Evolutionary conservation across 2,329 filamentous ascomycete genomes (phyloP).

Genomic region (Colletotrichum gloeosporioides): DNA sequence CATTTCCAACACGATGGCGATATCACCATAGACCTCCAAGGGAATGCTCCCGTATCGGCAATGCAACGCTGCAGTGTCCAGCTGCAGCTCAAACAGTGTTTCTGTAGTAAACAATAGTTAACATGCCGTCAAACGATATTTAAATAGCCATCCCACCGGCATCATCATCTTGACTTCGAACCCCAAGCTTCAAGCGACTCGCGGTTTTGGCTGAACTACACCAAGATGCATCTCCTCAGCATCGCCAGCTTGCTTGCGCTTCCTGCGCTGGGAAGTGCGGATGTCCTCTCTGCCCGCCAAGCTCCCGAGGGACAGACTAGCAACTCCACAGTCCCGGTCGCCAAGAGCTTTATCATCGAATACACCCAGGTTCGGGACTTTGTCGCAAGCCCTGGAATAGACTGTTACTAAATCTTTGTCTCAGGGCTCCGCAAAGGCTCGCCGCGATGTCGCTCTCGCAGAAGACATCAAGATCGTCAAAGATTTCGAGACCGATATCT

Average conservation of each 20-base stretch:
- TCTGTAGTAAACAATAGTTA: rapidly evolving
- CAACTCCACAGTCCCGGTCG: constrained; percentile 8
- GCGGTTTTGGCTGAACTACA: neutral
- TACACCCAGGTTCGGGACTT: neutral
- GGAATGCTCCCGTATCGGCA: constrained; percentile 1
- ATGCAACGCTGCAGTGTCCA: constrained; percentile 1
- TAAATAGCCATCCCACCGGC: neutral
- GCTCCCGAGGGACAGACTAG: neutral
- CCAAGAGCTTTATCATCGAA: constrained; percentile 22
- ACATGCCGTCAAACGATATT: neutral
- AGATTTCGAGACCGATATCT: constrained; percentile 30
- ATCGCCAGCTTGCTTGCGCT: constrained; percentile 1
- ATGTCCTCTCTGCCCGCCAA: neutral
- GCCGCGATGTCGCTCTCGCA: neutral
- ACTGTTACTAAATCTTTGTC: neutral
- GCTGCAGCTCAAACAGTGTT: neutral
- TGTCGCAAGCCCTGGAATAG: too few relatives aligned
- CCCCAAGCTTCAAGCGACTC: neutral
- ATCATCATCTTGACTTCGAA: too few relatives aligned
- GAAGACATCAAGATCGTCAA: constrained; percentile 14
- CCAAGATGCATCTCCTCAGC: constrained; percentile 3
- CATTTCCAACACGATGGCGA: constrained; percentile 2
- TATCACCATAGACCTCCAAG: neutral
- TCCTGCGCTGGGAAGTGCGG: neutral
- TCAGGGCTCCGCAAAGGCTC: constrained; percentile 9